phyloP scores from a whole-genome alignment of 2,329 filamentous ascomycete species.

The Trichoderma semiorbis region DNA sequence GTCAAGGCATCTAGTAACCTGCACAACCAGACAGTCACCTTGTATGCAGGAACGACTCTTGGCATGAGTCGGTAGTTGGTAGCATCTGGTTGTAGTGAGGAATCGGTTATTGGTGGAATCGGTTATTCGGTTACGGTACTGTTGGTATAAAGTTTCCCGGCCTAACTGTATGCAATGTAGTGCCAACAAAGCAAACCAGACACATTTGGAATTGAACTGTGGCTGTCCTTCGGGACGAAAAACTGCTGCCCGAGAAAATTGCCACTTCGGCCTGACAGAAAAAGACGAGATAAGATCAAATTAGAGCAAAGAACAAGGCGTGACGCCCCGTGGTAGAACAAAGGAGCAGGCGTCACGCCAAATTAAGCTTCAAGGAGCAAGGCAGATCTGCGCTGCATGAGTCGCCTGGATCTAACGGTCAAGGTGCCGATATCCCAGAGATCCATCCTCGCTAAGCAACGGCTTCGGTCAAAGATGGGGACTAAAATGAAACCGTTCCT shows the following conservation, averaged over 20 bases:
- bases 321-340: background rate
- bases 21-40: background rate
- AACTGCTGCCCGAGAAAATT: background rate
- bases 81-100: background rate
- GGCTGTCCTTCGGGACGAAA: background rate
- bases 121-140: background rate
- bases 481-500: background rate
- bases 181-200: background rate
- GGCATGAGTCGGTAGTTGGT: background rate
- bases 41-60: background rate
- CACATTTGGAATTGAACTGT: background rate
- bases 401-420: background rate
- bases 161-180: background rate
- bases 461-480: background rate
- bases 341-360: background rate
- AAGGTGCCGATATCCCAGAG: background rate
- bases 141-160: background rate
- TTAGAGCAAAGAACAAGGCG: background rate
- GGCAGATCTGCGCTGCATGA: background rate
- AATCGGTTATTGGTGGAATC: background rate
- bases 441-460: background rate
- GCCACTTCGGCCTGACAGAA: background rate
- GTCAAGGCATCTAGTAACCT: background rate
- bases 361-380: background rate
- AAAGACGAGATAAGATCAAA: background rate